Base-by-base conservation (phyloP, 768 basidiomycete genomes). In the Rhizopogon vinicolor region DNA sequence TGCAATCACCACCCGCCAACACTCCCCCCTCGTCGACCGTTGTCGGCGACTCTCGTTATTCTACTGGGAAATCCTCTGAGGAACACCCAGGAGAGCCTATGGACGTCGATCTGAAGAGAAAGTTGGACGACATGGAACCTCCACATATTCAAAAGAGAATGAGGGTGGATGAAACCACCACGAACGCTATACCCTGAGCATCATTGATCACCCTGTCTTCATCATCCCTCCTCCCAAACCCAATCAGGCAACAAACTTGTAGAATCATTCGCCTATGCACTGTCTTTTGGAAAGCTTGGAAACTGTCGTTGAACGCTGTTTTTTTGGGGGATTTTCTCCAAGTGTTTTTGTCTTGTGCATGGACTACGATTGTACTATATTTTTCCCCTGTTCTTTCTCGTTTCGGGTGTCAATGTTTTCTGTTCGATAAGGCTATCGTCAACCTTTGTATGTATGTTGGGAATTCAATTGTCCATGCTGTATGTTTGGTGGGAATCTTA, bases 101-200 rank as follows among this genome's bases (percentile, higher is more conserved):
- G 63, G 84, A 83, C 16, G 53, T 74, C 54, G 86, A 87, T 59
- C 64, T 84, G 69, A 87, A 86, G 75, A 74, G 84, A 68, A 74
- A 77, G 63, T 63, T 81, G 66, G 82, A 85, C 53, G 79, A 81
- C 60, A 60, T 77, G 54, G 84, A 82, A 54, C 64, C 73, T 56
- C 67, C 61, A 37, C 79, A 82, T 62, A 79, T 79, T 54, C 71
- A 75, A 59, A 89, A 89, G 82, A 87, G 85, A 79, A 83, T 89
- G 80, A 79, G 85, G 68, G 79, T 87, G 74, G 83, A 83, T 60
- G 75, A 76, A 63, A 65, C 74, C 56, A 72, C 73, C 50, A 69
- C 73, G 45, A 71, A 74, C 66, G 71, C 73, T 70, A 81, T 85
- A 81, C 82, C 81, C 74, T 83, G 74, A 82, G 53, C 58, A 62